These are phyloP conservation scores for Spirogloea muscicola DNA, from an alignment of 139 green algal genomes.

Conservation along the genomic window DNA sequence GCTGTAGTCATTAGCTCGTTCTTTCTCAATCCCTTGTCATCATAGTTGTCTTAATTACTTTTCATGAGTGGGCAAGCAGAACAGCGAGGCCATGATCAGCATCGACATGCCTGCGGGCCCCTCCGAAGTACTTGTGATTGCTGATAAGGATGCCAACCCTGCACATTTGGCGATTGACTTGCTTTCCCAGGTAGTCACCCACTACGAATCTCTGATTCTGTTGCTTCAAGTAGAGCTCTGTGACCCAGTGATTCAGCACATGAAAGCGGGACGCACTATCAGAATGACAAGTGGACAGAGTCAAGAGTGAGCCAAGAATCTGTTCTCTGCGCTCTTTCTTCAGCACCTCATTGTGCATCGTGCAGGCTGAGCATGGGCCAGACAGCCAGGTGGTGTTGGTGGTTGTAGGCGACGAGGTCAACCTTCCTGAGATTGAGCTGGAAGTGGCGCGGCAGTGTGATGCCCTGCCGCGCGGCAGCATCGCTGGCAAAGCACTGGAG, in stretches of 20 bases:
- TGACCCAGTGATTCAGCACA: too few relatives aligned
- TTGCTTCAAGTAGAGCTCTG: too few relatives aligned
- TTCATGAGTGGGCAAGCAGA: too few relatives aligned
- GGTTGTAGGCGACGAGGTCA: conserved; percentile 71
- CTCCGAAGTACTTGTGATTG: conserved; percentile 87
- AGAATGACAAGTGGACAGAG: too few relatives aligned
- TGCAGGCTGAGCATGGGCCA: conserved; percentile 88
- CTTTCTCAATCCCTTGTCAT: too few relatives aligned
- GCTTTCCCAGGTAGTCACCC: conserved; percentile 84
- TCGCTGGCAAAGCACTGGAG: conserved; percentile 75
- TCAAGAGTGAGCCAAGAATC: background rate
- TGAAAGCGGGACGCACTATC: too few relatives aligned
- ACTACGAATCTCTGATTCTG: too few relatives aligned
- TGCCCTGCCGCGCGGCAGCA: conserved; percentile 78
- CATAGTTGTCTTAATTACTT: too few relatives aligned
- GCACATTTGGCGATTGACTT: conserved; percentile 89
- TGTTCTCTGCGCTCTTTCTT: background rate
- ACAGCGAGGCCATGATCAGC: conserved; percentile 86
- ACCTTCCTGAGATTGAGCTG: conserved; percentile 70
- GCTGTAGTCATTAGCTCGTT: too few relatives aligned
- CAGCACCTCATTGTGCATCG: background rate
- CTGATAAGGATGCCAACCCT: conserved; percentile 71
- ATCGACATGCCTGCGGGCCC: conserved; percentile 96
- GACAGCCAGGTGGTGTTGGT: conserved; percentile 92
- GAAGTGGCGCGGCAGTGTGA: conserved; percentile 79